Evolutionary conservation across 2,329 filamentous ascomycete genomes (phyloP), one percentile per base, ranked within the genome.

Genomic region (Claviceps sp.): DNA sequence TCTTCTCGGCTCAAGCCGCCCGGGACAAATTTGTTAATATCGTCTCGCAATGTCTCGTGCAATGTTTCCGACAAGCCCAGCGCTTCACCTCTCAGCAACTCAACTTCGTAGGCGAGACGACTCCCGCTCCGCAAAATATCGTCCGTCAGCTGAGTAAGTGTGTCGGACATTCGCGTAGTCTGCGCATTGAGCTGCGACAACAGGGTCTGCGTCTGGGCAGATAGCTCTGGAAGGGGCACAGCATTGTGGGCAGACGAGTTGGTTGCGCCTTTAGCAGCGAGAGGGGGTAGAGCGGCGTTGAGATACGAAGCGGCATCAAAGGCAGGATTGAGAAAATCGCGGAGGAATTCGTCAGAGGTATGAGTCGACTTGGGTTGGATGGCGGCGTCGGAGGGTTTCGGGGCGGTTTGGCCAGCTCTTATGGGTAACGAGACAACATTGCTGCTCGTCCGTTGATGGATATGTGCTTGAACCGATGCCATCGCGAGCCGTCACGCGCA

Each of bases 61-160:
- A 97, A 71, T 2, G 84, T 77, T 63, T 96, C 90, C 1, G 83
- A 82, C 38, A 96, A 72, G n/a, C 85, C 78, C 47, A 89, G 70
- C 2, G 88, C 86, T 68, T 96, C 90, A 56, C 90, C 90, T n/a
- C 89, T 81, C 48, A 97, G 69, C 18, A 97, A 78, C 67, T 97
- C 91, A 20, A 97, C 91, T 68, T 97, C 88, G 63, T 98, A 98
- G 20, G 90, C 88, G 53, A 98, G 72, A 4, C 91, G 79, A 57
- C 87, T 88, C 26, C 90, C 88, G 61, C 88, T 90, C 53, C 93
- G 81, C 55, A 98, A 70, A 56, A 98, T 97, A 59, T 97, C 93
- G 66, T 98, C 91, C 11, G 93, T 96, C 54, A 97, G 74, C 62
- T 91, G 84, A 37, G 89, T 95, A 53, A 98, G 76, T 46, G 83